Percentiles rank a stretch among this genome's conserved stretches.
These are phyloP conservation scores for Marasmius tenuissimus DNA, from an alignment of 1,284 basidiomycete genomes.

Conservation along the genomic window DNA sequence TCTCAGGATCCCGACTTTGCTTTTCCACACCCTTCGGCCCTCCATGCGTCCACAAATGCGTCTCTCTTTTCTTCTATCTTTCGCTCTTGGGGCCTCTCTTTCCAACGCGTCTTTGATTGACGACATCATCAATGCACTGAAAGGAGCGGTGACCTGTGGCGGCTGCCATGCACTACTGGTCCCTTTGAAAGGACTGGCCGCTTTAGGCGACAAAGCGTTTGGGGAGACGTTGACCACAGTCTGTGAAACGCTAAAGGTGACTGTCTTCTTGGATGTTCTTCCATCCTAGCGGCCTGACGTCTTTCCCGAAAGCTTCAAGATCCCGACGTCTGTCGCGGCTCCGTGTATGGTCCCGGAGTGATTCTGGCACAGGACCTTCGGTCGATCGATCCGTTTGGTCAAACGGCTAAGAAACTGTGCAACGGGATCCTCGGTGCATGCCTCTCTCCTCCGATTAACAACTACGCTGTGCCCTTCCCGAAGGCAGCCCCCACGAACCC, in stretches of 20 bases:
- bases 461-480: slow-evolving; percentile 12
- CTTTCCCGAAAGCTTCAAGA: slow-evolving; percentile 12
- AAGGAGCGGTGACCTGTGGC: slow-evolving; percentile 41
- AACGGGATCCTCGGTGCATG: slow-evolving; percentile 11
- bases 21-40: no score
- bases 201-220: slow-evolving; percentile 42
- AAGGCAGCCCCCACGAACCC: slow-evolving; percentile 2
- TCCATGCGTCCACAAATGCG: background rate
- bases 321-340: slow-evolving; percentile 11
- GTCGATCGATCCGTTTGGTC: slow-evolving; percentile 10
- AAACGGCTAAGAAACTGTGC: slow-evolving; percentile 12
- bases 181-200: slow-evolving; percentile 41
- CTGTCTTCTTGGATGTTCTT: slow-evolving; percentile 4
- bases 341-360: slow-evolving; percentile 4
- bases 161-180: slow-evolving; percentile 47
- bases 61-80: background rate
- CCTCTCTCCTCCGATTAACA: slow-evolving; percentile 9
- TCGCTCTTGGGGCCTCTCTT: background rate
- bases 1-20: no score
- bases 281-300: background rate
- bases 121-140: slow-evolving; percentile 40
- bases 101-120: slow-evolving; percentile 26
- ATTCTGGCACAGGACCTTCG: slow-evolving; percentile 12
- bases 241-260: slow-evolving; percentile 40
- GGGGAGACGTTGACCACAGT: slow-evolving; percentile 36